Conservation (phyloP, 179 eudicot species). For the Heliamphora pulchella region DNA sequence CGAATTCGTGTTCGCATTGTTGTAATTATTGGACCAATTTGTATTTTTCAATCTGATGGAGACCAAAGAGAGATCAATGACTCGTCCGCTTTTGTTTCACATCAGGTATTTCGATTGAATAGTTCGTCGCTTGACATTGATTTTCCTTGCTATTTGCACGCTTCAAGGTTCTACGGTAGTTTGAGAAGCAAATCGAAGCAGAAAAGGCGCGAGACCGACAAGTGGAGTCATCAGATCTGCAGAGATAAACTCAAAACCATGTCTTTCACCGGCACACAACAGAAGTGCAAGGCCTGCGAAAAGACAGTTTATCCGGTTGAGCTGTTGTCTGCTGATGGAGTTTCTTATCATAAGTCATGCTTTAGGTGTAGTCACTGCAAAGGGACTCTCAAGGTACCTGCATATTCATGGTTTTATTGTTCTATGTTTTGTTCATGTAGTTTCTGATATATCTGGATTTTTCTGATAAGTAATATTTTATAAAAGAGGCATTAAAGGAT, state of each 20-base stretch:
- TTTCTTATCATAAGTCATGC: slow-evolving; percentile 83
- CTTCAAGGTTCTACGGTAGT: not conserved
- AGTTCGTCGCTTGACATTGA: not conserved
- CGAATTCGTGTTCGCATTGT: not conserved
- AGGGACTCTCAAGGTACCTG: slow-evolving; percentile 67
- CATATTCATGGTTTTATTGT: not conserved
- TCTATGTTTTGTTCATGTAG: no score
- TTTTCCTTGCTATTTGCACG: not conserved
- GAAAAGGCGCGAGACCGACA: slow-evolving; percentile 8
- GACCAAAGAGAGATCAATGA: not conserved
- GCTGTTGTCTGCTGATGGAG: slow-evolving; percentile 90
- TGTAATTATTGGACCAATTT: not conserved
- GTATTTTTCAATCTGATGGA: not conserved
- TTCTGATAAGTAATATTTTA: no score
- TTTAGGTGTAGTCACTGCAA: slow-evolving; percentile 93
- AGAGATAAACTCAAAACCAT: slow-evolving; percentile 28
- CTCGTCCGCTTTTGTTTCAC: not conserved
- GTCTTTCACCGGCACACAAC: slow-evolving; percentile 89
- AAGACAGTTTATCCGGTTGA: slow-evolving; percentile 94
- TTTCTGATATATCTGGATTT: no score
- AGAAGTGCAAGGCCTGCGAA: slow-evolving; percentile 96
- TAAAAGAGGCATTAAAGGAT: no score
- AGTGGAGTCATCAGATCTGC: slow-evolving; percentile 23
- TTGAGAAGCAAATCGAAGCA: not conserved
- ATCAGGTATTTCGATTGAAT: not conserved